phyloP scores from a whole-genome alignment of 768 basidiomycete species.

The Lyophyllum shimeji region DNA sequence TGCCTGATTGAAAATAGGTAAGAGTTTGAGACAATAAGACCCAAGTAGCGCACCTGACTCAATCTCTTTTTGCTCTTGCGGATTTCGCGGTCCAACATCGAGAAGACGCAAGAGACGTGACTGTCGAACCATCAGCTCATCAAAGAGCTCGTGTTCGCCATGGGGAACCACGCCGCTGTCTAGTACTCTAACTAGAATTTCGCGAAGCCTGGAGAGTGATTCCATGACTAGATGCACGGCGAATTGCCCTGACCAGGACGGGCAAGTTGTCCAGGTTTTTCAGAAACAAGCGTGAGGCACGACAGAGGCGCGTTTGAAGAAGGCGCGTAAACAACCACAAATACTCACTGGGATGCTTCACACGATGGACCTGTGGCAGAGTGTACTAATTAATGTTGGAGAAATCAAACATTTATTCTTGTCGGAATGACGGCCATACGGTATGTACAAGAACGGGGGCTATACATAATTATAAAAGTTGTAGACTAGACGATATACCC shows the following conservation, averaged over 20 bases:
- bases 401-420: background rate
- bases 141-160: slow-evolving; percentile 74
- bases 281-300: background rate
- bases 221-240: slow-evolving; percentile 42
- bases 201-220: slow-evolving; percentile 55
- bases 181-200: slow-evolving; percentile 49
- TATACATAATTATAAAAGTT: background rate
- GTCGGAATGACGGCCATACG: no score
- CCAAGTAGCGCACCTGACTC: slow-evolving; percentile 51
- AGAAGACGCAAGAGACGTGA: slow-evolving; percentile 61
- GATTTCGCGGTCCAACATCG: slow-evolving; percentile 60
- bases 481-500: no score
- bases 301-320: slow-evolving; percentile 11
- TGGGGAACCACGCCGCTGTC: slow-evolving; percentile 42
- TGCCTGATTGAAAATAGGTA: slow-evolving; percentile 46
- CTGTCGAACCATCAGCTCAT: slow-evolving; percentile 69
- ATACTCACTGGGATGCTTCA: slow-evolving; percentile 8
- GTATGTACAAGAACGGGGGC: no score
- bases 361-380: no score
- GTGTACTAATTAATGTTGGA: no score
- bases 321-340: slow-evolving; percentile 26
- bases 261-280: background rate
- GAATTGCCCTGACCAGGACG: background rate
- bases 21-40: background rate
- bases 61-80: slow-evolving; percentile 69